These are phyloP conservation scores for Aspergillaceae sp. DNA, from an alignment of 2,329 filamentous ascomycete species.

Conservation along the genomic window DNA sequence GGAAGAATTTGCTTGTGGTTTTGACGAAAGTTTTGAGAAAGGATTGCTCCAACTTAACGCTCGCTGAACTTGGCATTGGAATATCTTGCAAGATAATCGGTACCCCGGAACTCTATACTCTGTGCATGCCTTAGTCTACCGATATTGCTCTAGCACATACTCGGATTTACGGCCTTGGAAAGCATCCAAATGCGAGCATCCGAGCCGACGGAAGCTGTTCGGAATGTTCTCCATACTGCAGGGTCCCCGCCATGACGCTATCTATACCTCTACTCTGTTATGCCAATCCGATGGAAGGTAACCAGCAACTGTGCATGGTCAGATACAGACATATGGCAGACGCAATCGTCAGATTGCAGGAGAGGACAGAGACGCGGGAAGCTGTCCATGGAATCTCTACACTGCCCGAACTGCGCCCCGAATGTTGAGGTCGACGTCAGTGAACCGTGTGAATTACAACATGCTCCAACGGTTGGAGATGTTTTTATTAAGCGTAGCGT, in stretches of 20 bases:
- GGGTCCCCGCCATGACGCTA: background rate
- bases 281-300: conserved; percentile 16
- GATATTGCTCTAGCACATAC: no score
- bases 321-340: background rate
- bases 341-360: no score
- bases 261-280: conserved; percentile 3
- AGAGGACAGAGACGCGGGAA: no score
- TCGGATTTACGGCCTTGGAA: no score
- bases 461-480: background rate
- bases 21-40: conserved; percentile 10
- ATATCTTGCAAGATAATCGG: background rate
- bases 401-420: background rate
- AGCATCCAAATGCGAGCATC: background rate
- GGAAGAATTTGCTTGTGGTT: conserved; percentile 15
- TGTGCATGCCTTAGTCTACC: background rate
- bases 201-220: background rate
- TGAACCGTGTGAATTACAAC: conserved; percentile 7
- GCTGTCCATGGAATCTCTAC: background rate
- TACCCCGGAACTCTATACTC: background rate
- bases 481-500: conserved; percentile 1
- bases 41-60: conserved; percentile 11
- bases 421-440: conserved; percentile 4
- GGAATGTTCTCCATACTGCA: background rate
- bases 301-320: no score
- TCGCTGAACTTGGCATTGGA: conserved; percentile 5